Base-by-base conservation (phyloP, 805 yeast species). In the Alloascoidea africana region DNA sequence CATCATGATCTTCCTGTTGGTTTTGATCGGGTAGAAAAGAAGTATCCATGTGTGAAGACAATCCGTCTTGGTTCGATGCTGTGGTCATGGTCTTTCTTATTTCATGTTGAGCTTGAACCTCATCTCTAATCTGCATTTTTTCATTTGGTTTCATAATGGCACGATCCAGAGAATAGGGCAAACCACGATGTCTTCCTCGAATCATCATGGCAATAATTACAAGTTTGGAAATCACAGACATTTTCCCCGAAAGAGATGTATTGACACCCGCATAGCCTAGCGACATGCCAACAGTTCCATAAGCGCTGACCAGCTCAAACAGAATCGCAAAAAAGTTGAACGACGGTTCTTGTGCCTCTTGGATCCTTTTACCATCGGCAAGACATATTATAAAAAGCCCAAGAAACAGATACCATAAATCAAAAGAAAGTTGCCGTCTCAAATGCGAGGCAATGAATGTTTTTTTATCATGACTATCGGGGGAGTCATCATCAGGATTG, bases 151-250 rank as follows among this genome's bases (percentile, higher is more conserved):
- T 55, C 66, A 89, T 76, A 45, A 91, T 81, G 27, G 98, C 97
- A 53, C 98, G 74, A 58, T 91, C 98, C 41, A 91, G 68, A 0
- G 87, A 65, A 52, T 89, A 86, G 1, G 98, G 98, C 41, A 91
- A 65, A 27, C 97, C 97, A 68, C 98, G 83, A 51, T 87, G 96
- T 41, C 96, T 68, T 5, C 98, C 97, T 61, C 98, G 73, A 34
- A 91, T 68, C 81, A 91, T 75, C 79, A 86, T 74, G 3, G 86
- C 89, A 44, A 84, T 75, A 30, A 91, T 75, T 2, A 89, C 83
- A 34, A 91, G 62, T 51, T 91, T 91, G 1, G 94, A 80, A 4
- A 89, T 49, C 0, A 68, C 66, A 15, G 70, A 68, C 53, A 89
- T 84, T 50, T 78, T 71, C 0, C 73, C 85, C 14, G 79, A 68